These are phyloP conservation scores for Hamamelis virginiana DNA, from an alignment of 164 flowering plant species.

Conservation along the genomic window DNA sequence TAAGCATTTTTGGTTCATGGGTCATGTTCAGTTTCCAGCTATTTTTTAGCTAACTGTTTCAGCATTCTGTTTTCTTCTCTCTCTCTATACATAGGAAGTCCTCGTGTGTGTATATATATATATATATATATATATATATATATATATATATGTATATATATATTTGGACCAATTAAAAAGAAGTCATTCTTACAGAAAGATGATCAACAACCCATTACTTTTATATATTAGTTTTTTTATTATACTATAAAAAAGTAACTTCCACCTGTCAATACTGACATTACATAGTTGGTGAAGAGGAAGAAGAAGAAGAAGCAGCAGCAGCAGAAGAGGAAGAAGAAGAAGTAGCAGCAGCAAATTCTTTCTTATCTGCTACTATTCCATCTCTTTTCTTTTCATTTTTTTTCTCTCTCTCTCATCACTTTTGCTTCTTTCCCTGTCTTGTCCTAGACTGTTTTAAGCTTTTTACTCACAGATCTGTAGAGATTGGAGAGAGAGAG, in stretches of 20 bases:
- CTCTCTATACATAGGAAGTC: too few species aligned
- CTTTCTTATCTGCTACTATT: conserved; percentile 5
- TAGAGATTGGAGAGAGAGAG: not conserved
- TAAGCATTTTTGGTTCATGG: not conserved
- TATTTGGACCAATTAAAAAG: not conserved
- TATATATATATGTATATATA: too few species aligned
- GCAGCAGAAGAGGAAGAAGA: not conserved
- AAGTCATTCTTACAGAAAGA: not conserved
- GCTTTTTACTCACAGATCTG: conserved; percentile 10
- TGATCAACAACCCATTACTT: not conserved
- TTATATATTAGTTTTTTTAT: not conserved
- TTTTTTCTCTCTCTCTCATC: conserved; percentile 1
- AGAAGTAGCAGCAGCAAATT: not conserved
- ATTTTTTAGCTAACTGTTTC: not conserved
- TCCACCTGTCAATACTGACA: conserved; percentile 16
- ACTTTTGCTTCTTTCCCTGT: not conserved
- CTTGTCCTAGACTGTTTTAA: not conserved
- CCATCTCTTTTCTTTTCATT: not conserved
- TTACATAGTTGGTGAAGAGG: conserved; percentile 1
- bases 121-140: too few species aligned
- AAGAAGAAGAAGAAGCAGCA: not conserved
- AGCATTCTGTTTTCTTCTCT: not conserved
- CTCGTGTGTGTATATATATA: too few species aligned
- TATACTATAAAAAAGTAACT: conserved; percentile 13
- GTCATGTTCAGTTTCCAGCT: not conserved